Evolutionary conservation across 2,329 filamentous ascomycete genomes (phyloP).

Genomic region (Aureobasidium lini): DNA sequence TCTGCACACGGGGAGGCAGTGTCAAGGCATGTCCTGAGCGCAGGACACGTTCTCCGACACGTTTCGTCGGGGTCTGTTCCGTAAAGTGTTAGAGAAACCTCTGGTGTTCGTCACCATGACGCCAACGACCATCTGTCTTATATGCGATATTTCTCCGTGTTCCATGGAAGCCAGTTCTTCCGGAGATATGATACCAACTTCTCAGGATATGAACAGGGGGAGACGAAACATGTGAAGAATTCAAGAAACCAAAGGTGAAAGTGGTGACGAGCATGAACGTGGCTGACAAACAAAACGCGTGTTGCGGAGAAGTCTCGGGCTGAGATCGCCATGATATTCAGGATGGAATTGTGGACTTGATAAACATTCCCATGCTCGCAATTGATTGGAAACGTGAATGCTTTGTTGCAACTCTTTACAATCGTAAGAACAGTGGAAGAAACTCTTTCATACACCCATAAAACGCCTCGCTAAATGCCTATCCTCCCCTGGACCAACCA

Average conservation of each 20-base stretch:
- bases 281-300: not conserved
- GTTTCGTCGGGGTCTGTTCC: not conserved
- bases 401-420: not conserved
- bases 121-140: not conserved
- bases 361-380: too few relatives aligned
- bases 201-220: too few relatives aligned
- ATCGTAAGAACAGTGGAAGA: not conserved
- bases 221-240: too few relatives aligned
- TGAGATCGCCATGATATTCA: not conserved
- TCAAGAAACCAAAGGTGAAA: not conserved
- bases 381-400: not conserved
- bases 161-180: not conserved
- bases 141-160: not conserved
- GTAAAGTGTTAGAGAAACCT: not conserved
- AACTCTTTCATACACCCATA: not conserved
- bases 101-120: not conserved
- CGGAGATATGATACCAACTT: not conserved
- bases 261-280: not conserved
- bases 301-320: not conserved
- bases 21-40: too few relatives aligned
- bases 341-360: too few relatives aligned
- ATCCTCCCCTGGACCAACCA: not conserved
- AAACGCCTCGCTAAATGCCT: constrained; percentile 8
- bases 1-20: too few relatives aligned
- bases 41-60: too few relatives aligned